Evolutionary conservation across 768 basidiomycete genomes (phyloP).

Genomic region (Macrolepiota fuliginosa): DNA sequence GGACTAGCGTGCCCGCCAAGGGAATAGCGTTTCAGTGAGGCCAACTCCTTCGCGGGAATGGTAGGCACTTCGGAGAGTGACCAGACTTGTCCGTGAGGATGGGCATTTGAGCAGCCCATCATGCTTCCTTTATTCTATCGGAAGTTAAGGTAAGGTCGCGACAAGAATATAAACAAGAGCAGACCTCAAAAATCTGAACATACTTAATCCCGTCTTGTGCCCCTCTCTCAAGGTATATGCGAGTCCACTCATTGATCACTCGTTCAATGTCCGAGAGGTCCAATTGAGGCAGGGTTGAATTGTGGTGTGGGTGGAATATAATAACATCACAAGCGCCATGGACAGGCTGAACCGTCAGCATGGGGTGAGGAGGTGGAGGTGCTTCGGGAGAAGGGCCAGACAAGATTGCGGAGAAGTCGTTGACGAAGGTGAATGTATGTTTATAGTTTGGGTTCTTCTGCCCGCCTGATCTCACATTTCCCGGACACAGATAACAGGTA

Average conservation of each 20-base stretch:
- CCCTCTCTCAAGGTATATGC: constrained; percentile 60
- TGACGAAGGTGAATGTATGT: constrained; percentile 70
- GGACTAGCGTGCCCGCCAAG: constrained; percentile 28
- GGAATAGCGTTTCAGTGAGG: constrained; percentile 51
- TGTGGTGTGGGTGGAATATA: constrained; percentile 83
- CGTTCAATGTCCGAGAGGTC: constrained; percentile 49
- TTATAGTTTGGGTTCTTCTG: constrained; percentile 63
- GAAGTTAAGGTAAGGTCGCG: background rate
- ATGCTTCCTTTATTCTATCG: constrained; percentile 84
- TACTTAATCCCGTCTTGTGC: constrained; percentile 67
- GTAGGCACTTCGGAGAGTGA: constrained; percentile 72
- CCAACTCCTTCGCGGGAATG: constrained; percentile 65
- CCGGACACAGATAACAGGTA: constrained; percentile 84
- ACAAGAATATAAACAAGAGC: constrained; percentile 10
- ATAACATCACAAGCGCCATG: constrained; percentile 87
- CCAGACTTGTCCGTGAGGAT: constrained; percentile 93
- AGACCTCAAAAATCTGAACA: constrained; percentile 89
- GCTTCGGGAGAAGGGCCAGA: constrained; percentile 56
- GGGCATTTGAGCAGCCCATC: constrained; percentile 96
- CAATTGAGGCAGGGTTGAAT: constrained; percentile 78
- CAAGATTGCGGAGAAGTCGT: constrained; percentile 82
- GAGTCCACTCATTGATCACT: constrained; percentile 74
- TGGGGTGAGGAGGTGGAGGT: constrained; percentile 53
- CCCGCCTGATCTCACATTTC: constrained; percentile 76
- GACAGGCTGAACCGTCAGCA: constrained; percentile 64